A percentile compares a stretch with the other conserved stretches of the same genome.
phyloP scores from a whole-genome alignment of 1,284 basidiomycete species.

The Kwoniella shivajii region DNA sequence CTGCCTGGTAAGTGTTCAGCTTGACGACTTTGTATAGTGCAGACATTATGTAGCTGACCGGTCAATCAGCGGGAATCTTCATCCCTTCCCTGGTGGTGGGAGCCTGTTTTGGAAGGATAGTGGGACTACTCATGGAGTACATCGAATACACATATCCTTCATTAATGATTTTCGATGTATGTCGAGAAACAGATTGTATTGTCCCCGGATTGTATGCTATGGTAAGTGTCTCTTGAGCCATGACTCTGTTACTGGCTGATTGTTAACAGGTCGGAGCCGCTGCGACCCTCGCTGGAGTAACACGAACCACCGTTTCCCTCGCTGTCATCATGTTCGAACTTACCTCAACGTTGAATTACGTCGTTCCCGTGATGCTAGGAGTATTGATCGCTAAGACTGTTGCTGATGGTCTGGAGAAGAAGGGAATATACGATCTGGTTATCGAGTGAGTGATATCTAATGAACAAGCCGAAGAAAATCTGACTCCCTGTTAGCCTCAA shows the following conservation, averaged over 20 bases:
- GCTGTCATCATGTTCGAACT: conserved; percentile 98
- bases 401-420: conserved; percentile 87
- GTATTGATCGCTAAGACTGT: conserved; percentile 91
- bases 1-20: conserved; percentile 60
- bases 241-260: conserved; percentile 5
- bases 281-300: conserved; percentile 83
- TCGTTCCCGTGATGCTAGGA: conserved; percentile 87
- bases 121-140: conserved; percentile 83
- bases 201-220: conserved; percentile 88
- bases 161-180: conserved; percentile 66
- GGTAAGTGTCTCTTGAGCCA: conserved; percentile 44
- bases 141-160: conserved; percentile 69
- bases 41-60: conserved; percentile 2
- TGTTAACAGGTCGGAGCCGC: conserved; percentile 71
- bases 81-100: conserved; percentile 97
- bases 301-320: conserved; percentile 70
- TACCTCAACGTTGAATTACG: conserved; percentile 90
- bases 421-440: conserved; percentile 93
- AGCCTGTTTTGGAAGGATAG: conserved; percentile 86
- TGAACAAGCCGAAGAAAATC: background rate
- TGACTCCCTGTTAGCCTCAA: conserved; percentile 57
- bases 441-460: conserved; percentile 67
- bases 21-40: background rate
- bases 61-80: conserved; percentile 79
- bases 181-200: conserved; percentile 55